Base-by-base conservation (phyloP, 371 early-diverging fungal species). In the Mucor racemosus region DNA sequence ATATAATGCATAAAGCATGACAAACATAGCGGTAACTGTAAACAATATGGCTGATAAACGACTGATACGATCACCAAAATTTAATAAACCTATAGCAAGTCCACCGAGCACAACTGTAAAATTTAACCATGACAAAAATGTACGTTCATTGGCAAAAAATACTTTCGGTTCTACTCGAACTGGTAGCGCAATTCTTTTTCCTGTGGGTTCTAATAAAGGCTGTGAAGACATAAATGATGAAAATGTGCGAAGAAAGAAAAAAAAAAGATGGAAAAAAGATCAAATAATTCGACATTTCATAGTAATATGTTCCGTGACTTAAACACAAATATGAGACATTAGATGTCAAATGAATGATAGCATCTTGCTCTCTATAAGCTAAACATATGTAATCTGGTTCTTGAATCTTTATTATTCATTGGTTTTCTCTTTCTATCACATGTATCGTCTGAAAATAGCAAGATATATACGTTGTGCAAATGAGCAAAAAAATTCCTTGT, bases 131-230 rank as follows among this genome's bases (percentile, higher is more conserved):
- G 92, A 87, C 58, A 97, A 77, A 76, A 97, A 97, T 8, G 97
- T 97, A 41, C 97, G 84, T 80, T 97, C 97, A 74, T 97, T 97
- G 62, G 97, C 97, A 83, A 97, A 97, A 77, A 94, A 96, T 13
- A 95, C 95, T 78, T 97, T 97, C 41, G 97, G 97, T 71, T 97
- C 97, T 6, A 96, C 87, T 19, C 95, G 87, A 50, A 92, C 89
- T 0, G 92, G 92, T 9, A 90, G 77, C 7, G 86, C 87, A 46
- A 93, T 91, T 59, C 84, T 79, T 67, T 84, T 85, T 54, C 64
- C 66, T 26, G 58, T 46, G 11, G 65, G 66, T 1, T 66, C 63
- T 58, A 69, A 66, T 26, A 73, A 58, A n/a, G 53, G 54, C 8
- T 66, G 62, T 1, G 62, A 44, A 41, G 72, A 72, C 64, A 62